Percentiles rank a stretch among this genome's conserved stretches.
Evolutionary conservation across 73 alveolate genomes (phyloP).

Genomic region (Diophrys sp.): DNA sequence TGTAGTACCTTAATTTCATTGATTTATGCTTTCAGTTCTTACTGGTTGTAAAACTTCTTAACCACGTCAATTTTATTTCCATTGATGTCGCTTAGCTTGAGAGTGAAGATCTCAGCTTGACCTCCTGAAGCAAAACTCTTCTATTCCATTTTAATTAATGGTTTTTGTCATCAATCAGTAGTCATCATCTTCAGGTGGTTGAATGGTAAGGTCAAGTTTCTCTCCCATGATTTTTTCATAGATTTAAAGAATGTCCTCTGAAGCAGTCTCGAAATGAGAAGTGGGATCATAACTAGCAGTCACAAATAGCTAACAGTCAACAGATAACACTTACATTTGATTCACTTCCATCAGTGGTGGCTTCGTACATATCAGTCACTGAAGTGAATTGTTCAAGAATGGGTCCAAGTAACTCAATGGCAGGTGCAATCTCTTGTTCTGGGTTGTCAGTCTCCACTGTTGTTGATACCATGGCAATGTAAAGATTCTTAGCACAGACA

Average conservation of each 20-base stretch:
- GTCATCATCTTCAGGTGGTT: constrained; percentile 53
- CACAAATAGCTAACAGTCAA: constrained; percentile 11
- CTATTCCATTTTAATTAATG: too few species aligned
- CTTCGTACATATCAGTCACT: constrained; percentile 56
- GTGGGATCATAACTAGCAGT: constrained; percentile 52
- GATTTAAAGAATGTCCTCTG: constrained; percentile 39
- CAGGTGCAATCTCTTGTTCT: constrained; percentile 63
- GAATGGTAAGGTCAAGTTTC: constrained; percentile 45
- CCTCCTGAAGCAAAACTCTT: too few species aligned
- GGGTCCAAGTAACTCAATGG: constrained; percentile 65
- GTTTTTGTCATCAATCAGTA: too few species aligned
- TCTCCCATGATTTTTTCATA: constrained; percentile 63
- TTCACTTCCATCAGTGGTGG: constrained; percentile 49
- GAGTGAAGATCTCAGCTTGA: too few species aligned
- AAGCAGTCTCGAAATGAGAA: constrained; percentile 54
- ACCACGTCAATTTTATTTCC: too few species aligned
- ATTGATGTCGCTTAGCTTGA: too few species aligned
- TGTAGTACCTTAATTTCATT: too few species aligned
- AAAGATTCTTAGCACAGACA: constrained; percentile 67
- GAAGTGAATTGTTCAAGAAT: constrained; percentile 59
- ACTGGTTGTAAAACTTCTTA: too few species aligned
- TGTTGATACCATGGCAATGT: constrained; percentile 66
- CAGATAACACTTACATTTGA: neutral
- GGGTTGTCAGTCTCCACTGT: constrained; percentile 75
- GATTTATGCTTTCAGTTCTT: too few species aligned